Evolutionary conservation across 208 protist genomes (phyloP).

Genomic region (Balamuthia mandrillaris): DNA sequence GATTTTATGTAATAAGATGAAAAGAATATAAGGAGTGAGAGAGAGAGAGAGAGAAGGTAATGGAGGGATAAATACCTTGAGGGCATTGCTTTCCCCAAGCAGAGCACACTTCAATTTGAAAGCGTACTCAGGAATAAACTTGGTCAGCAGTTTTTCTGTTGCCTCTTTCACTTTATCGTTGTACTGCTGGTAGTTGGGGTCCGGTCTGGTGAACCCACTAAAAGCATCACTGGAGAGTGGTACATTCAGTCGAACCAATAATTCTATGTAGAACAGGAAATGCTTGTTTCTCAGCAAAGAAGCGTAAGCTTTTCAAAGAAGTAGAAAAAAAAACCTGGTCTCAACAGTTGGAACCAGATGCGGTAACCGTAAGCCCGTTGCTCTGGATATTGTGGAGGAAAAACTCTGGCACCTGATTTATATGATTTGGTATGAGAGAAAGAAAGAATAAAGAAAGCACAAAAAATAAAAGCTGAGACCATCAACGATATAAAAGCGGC

Average conservation of each 20-base stretch:
- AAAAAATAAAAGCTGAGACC: background rate
- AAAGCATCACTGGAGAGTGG: conserved; percentile 24
- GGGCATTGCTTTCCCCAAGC: conserved; percentile 18
- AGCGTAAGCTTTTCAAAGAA: background rate
- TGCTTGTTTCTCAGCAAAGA: too few species aligned
- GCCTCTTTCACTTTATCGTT: conserved; percentile 7
- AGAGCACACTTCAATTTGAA: background rate
- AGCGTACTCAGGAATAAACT: conserved; percentile 2
- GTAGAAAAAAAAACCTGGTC: too few species aligned
- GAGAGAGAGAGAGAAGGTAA: too few species aligned
- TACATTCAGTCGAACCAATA: background rate
- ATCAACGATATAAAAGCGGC: conserved; percentile 22
- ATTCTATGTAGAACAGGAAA: background rate
- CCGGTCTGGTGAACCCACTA: conserved; percentile 8
- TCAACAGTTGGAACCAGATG: conserved; percentile 27
- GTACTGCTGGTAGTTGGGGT: background rate
- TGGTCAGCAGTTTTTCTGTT: background rate
- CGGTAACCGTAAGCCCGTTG: background rate
- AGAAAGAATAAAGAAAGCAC: background rate
- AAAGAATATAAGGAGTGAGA: too few species aligned
- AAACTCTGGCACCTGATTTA: background rate
- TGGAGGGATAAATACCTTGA: background rate
- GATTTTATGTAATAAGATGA: too few species aligned
- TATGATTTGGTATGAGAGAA: background rate
- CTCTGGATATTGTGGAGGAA: conserved; percentile 6